Conservation (phyloP, 2,329 filamentous ascomycete genomes). For the Ambrosiella xylebori region DNA sequence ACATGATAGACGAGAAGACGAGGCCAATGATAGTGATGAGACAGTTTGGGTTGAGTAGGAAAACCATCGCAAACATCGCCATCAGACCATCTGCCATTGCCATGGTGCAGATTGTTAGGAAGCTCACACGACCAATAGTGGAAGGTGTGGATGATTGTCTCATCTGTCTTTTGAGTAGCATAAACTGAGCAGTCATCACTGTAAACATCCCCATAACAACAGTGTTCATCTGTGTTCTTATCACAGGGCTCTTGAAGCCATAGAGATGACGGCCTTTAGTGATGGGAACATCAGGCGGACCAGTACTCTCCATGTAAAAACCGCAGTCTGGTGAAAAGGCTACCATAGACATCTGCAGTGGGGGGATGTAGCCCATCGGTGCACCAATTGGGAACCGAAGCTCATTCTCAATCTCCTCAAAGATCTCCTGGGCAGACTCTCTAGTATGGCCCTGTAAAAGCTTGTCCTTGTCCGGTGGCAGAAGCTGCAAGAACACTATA, state of each 20-base stretch:
- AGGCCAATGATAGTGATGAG: slow-evolving; percentile 40
- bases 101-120: slow-evolving; percentile 43
- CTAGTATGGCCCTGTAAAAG: background rate
- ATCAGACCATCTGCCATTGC: slow-evolving; percentile 34
- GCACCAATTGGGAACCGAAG: slow-evolving; percentile 43
- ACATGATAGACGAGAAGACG: slow-evolving; percentile 34
- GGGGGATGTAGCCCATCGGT: slow-evolving; percentile 36
- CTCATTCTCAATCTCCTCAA: slow-evolving; percentile 39
- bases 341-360: slow-evolving; percentile 43
- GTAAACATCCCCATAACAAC: slow-evolving; percentile 40
- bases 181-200: slow-evolving; percentile 43
- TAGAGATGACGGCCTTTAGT: slow-evolving; percentile 36
- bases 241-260: slow-evolving; percentile 44
- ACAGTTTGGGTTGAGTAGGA: slow-evolving; percentile 12
- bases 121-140: slow-evolving; percentile 48
- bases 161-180: slow-evolving; percentile 46
- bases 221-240: slow-evolving; percentile 37
- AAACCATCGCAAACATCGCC: slow-evolving; percentile 15
- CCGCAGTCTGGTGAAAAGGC: slow-evolving; percentile 53
- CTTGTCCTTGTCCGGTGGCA: slow-evolving; percentile 29
- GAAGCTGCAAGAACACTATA: slow-evolving; percentile 67
- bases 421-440: slow-evolving; percentile 17
- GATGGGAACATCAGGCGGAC: slow-evolving; percentile 37
- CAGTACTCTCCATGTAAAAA: slow-evolving; percentile 48
- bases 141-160: slow-evolving; percentile 50